Base-by-base conservation (phyloP, 495 filamentous ascomycete species). In the Polyplosphaeria fusca region DNA sequence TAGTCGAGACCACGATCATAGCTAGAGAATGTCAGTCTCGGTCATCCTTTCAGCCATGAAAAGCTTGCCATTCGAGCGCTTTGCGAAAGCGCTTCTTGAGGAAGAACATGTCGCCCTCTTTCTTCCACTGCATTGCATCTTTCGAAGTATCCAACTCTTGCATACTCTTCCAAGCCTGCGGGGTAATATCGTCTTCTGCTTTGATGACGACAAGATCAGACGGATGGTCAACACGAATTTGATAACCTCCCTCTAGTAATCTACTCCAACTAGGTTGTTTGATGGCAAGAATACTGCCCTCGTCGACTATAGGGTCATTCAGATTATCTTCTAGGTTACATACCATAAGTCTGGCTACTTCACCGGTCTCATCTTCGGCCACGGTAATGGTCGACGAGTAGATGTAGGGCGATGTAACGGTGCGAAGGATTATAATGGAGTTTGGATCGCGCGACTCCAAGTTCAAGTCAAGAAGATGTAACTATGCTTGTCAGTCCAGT, bases 161-260 rank as follows among this genome's bases (percentile, higher is more conserved):
- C 19, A 2, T 19, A 1, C 7, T 20, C 23, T 20, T 48, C 50
- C 57, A 61, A 1, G 3, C 22, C n/a, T 42, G 18, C 27, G 62
- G 41, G 19, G 63, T 43, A 14, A 51, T n/a, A 2, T 40, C 39
- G 49, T 61, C 54, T 3, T 16, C 23, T 9, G 41, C 12, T 4
- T 41, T 13, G 27, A 68, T 26, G 4, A 48, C 2, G 2, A 63
- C 35, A 1, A 68, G 24, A 25, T 68, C 65, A 12, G 62, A 65
- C 35, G 62, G 58, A 40, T 68, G 62, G 48, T 68, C 62, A 25
- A 68, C 58, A 9, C 58, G 57, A 38, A 68, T 61, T 14, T 61
- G 38, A 47, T 62, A 60, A 1, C 58, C 54, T 5, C 55, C 62
- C 42, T 56, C 59, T 3, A 28, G 28, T 11, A 49, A 43, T 5